Percentiles rank a stretch among this genome's conserved stretches.
These are phyloP conservation scores for Protomyces arabidopsidicola DNA, from an alignment of 1,139 yeast species.

Conservation along the genomic window DNA sequence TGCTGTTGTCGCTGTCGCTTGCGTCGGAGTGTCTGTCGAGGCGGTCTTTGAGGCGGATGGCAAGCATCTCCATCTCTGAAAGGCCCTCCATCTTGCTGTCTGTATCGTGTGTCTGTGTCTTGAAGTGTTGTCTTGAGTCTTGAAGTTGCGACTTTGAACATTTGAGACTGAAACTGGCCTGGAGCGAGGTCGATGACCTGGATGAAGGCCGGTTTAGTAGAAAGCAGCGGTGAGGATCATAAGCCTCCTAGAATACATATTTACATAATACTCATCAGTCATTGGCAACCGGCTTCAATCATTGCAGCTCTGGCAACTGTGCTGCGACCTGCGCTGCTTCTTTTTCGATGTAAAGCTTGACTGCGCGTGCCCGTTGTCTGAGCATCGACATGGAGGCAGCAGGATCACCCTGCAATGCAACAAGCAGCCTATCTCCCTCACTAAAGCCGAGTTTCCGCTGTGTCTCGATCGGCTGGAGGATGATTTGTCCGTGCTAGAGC, in stretches of 20 bases:
- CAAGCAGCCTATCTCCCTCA: neutral
- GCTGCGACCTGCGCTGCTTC: neutral
- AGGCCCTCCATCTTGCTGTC: neutral
- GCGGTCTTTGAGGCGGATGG: slow-evolving; percentile 4
- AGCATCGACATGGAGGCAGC: neutral
- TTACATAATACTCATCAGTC: no score
- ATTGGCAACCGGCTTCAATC: no score
- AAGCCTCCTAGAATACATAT: no score
- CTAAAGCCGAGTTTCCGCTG: neutral
- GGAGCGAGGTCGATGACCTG: no score
- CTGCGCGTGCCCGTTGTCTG: neutral
- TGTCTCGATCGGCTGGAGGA: neutral
- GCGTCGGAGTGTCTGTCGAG: slow-evolving; percentile 19
- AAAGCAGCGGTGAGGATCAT: no score
- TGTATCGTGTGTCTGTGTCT: neutral
- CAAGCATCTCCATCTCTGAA: slow-evolving; percentile 8
- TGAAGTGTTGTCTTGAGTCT: no score
- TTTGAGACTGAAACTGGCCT: no score
- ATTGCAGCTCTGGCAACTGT: neutral
- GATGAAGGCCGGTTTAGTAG: no score
- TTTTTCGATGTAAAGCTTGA: neutral
- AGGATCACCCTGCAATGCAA: neutral
- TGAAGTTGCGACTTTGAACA: no score
- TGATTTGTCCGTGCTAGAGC: neutral
- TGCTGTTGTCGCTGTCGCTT: slow-evolving; percentile 19